Percentiles rank a stretch among this genome's conserved stretches.
phyloP scores from a whole-genome alignment of 306 rosid species.

The Clitoria ternatea region DNA sequence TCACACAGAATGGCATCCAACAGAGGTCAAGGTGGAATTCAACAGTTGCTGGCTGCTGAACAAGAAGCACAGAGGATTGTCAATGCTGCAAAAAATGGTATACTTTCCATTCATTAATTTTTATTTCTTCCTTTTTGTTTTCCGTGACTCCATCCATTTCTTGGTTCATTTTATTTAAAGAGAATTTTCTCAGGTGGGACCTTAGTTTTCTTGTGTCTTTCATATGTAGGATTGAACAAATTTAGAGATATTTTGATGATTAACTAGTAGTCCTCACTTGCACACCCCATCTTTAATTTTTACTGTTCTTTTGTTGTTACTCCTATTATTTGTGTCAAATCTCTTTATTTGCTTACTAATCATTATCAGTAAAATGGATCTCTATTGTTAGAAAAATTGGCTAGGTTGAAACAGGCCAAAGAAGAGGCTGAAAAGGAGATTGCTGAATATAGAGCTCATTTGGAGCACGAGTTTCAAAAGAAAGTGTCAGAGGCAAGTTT shows the following conservation, averaged over 20 bases:
- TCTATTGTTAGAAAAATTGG: slow-evolving; percentile 61
- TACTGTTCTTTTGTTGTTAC: too few species aligned
- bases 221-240: too few species aligned
- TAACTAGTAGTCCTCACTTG: too few species aligned
- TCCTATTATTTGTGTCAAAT: not conserved
- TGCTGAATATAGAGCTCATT: slow-evolving; percentile 73
- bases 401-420: slow-evolving; percentile 92
- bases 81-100: slow-evolving; percentile 87
- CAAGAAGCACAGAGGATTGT: slow-evolving; percentile 97
- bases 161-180: too few species aligned
- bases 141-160: not conserved
- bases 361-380: not conserved
- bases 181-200: too few species aligned
- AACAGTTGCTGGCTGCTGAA: slow-evolving; percentile 92
- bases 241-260: too few species aligned
- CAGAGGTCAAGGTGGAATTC: slow-evolving; percentile 94
- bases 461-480: slow-evolving; percentile 77
- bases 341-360: slow-evolving; percentile 10
- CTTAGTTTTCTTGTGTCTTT: too few species aligned
- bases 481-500: slow-evolving; percentile 60
- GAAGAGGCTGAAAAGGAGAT: slow-evolving; percentile 91
- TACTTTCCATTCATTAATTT: not conserved
- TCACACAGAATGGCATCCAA: slow-evolving; percentile 71
- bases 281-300: too few species aligned
- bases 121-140: not conserved